These are phyloP conservation scores for Bonia amplexicaulis DNA, from an alignment of 176 grass and related monocot genomes.

Conservation along the genomic window DNA sequence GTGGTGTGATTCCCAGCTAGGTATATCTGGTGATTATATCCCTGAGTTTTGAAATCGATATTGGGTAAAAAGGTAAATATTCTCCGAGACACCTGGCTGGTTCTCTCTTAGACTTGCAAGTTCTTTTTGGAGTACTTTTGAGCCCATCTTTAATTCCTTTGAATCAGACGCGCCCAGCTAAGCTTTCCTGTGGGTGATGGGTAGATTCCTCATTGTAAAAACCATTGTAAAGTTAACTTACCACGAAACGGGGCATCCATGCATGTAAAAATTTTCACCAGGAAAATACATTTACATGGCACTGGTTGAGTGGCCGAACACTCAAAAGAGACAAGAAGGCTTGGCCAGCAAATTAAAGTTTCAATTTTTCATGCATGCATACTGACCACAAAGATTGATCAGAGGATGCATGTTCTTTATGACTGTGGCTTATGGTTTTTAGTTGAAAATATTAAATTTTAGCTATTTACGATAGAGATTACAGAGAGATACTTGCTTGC, in stretches of 20 bases:
- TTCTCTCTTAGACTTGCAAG: slow-evolving; percentile 36
- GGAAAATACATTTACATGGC: neutral
- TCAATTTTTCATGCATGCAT: neutral
- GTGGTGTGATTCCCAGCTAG: slow-evolving; percentile 41
- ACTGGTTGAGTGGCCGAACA: neutral
- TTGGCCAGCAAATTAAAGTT: neutral
- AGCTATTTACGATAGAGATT: no score
- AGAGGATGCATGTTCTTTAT: no score
- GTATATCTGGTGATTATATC: slow-evolving; percentile 89
- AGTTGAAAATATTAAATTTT: no score
- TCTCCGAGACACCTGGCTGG: slow-evolving; percentile 22
- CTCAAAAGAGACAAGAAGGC: slow-evolving; percentile 14
- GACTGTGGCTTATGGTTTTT: no score
- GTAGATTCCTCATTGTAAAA: slow-evolving; percentile 28
- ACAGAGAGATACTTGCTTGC: no score
- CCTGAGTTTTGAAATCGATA: slow-evolving; percentile 31
- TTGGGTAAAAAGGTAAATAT: slow-evolving; percentile 56
- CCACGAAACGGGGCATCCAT: slow-evolving; percentile 12
- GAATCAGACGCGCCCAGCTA: slow-evolving; percentile 31
- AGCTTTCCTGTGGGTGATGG: slow-evolving; percentile 21
- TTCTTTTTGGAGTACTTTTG: slow-evolving; percentile 58
- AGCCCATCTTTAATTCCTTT: slow-evolving; percentile 44
- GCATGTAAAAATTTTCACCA: neutral
- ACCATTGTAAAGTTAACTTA: slow-evolving; percentile 20
- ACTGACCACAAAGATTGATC: neutral